A percentile compares a stretch with the other conserved stretches of the same genome.
Evolutionary conservation across 768 basidiomycete genomes (phyloP).

Genomic region (Lactarius quietus): DNA sequence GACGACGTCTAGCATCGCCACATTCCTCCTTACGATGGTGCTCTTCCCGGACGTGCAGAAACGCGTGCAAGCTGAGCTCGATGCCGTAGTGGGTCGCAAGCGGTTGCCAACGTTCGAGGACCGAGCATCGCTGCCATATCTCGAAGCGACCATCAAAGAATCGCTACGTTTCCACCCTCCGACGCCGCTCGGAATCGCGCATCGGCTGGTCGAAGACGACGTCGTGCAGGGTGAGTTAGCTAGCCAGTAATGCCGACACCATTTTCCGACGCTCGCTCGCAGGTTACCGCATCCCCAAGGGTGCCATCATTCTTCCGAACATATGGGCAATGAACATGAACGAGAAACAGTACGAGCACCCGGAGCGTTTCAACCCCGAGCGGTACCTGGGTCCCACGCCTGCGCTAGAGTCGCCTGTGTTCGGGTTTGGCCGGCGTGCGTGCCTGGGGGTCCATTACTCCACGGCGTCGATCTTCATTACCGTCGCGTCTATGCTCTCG

Average conservation of each 20-base stretch:
- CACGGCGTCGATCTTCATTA: slow-evolving; percentile 24
- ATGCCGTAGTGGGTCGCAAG: slow-evolving; percentile 23
- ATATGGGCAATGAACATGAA: slow-evolving; percentile 31
- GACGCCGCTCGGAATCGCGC: slow-evolving; percentile 30
- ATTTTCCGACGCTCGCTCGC: background rate
- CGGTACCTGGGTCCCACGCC: slow-evolving; percentile 17
- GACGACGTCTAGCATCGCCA: slow-evolving; percentile 22
- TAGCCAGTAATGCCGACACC: no score
- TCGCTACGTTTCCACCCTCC: slow-evolving; percentile 25
- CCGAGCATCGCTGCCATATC: slow-evolving; percentile 19
- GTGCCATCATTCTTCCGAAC: slow-evolving; percentile 34
- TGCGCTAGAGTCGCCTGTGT: slow-evolving; percentile 23
- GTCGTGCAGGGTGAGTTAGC: slow-evolving; percentile 27
- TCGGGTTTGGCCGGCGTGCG: slow-evolving; percentile 24
- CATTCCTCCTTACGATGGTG: slow-evolving; percentile 25
- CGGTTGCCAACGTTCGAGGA: slow-evolving; percentile 24
- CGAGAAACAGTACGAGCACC: slow-evolving; percentile 21
- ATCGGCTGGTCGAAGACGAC: slow-evolving; percentile 35
- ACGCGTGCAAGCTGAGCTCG: slow-evolving; percentile 21
- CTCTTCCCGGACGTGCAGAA: slow-evolving; percentile 24
- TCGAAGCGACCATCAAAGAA: slow-evolving; percentile 26
- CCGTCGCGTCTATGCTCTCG: slow-evolving; percentile 18
- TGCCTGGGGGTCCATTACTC: slow-evolving; percentile 24
- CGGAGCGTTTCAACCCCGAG: slow-evolving; percentile 19
- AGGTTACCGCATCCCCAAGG: slow-evolving; percentile 37